Evolutionary conservation across 1,284 basidiomycete species (phyloP), one percentile per base, ranked within the genome.

Genomic region (Sporisorium exsertum): DNA sequence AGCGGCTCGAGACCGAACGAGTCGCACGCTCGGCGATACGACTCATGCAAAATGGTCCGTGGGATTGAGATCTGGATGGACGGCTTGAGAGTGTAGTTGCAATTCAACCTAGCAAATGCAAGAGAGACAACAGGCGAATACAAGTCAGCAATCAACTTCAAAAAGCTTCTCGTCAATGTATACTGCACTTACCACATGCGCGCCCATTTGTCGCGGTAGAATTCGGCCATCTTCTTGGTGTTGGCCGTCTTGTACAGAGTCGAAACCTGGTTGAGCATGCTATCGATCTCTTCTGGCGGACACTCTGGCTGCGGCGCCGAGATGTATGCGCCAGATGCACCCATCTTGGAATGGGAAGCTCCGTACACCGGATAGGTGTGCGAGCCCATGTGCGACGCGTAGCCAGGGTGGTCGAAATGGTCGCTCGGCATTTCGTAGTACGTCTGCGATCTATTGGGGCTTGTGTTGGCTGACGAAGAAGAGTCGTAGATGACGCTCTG

Each of bases 61-160:
- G 74, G 74, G 24, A 77, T 73, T 54, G 74, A 77, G 54, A 77
- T 77, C 59, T 77, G 74, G 47, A 77, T 77, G 22, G 74, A 77
- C 0, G 74, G 63, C 63, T 77, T 77, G 46, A 77, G 70, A 9
- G 63, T 73, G 54, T 77, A 77, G 60, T 77, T 77, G 66, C 74
- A 70, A 35, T 65, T 73, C 47, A 77, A 63, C 40, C 71, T 65
- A 64, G 47, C n/a, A 15, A n/a, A 26, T 8, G 16, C 2, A 49
- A 47, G 24, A 16, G 5, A 47, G 13, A n/a, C n/a, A n/a, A n/a
- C 16, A 37, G 9, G 20, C 10, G 29, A 32, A 10, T 10, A 32
- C 5, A 32, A 26, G 20, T 26, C 46, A 27, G 13, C 45, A 40
- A 27, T 27, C 5, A 43, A 43, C 12, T 15, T 9, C 5, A 49